Evolutionary conservation across 306 rosid species (phyloP).

Genomic region (Dryas alaskensis): DNA sequence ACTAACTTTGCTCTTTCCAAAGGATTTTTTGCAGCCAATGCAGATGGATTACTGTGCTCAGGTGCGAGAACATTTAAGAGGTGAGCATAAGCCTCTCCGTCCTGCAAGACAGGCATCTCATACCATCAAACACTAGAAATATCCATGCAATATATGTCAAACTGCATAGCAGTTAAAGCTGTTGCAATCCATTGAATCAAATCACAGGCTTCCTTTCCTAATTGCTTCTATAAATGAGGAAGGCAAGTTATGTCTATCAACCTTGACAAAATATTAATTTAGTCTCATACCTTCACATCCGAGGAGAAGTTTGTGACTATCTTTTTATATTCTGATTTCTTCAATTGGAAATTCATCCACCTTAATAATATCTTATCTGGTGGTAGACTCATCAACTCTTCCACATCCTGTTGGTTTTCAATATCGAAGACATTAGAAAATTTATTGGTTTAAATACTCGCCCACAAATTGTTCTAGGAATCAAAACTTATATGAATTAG

Average conservation of each 20-base stretch:
- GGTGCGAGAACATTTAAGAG: constrained; percentile 93
- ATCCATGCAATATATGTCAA: neutral
- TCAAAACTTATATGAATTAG: constrained; percentile 14
- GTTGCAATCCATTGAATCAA: neutral
- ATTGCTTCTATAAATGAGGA: neutral
- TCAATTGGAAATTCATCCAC: constrained; percentile 97
- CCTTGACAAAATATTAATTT: neutral
- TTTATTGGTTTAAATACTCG: neutral
- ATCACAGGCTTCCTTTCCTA: neutral
- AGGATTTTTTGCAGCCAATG: constrained; percentile 60
- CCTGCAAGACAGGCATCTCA: constrained; percentile 43
- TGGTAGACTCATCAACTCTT: constrained; percentile 91
- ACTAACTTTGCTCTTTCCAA: constrained; percentile 87
- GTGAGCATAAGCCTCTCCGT: constrained; percentile 93
- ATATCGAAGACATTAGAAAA: constrained; percentile 25
- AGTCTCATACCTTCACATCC: constrained; percentile 72
- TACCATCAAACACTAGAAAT: neutral
- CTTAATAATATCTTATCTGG: constrained; percentile 91
- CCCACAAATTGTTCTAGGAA: neutral
- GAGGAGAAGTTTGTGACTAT: constrained; percentile 85
- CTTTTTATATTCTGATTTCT: constrained; percentile 74
- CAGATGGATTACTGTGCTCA: constrained; percentile 73
- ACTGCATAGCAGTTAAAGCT: neutral
- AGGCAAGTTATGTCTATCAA: neutral
- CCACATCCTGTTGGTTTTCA: constrained; percentile 68